Percentiles rank a stretch among this genome's conserved stretches.
These are phyloP conservation scores for Mortierella sp. DNA, from an alignment of 371 early-diverging fungal genomes.

Conservation along the genomic window DNA sequence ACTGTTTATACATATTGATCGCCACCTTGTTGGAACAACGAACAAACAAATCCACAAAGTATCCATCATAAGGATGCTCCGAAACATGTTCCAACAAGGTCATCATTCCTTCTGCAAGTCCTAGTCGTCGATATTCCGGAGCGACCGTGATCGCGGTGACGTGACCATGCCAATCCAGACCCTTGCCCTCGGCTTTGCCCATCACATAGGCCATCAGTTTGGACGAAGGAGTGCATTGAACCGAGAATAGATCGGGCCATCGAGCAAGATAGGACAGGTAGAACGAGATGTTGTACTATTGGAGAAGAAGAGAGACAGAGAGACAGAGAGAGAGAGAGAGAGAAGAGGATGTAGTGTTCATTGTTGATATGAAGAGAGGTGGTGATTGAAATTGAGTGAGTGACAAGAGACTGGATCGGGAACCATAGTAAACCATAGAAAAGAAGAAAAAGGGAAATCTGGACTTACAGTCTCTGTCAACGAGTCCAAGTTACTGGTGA, in stretches of 20 bases:
- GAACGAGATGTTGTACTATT: constrained; percentile 91
- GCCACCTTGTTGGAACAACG: constrained; percentile 96
- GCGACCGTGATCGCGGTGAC: constrained; percentile 98
- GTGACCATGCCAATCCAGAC: constrained; percentile 97
- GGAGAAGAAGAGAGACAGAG: too few relatives aligned
- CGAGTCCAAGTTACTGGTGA: constrained; percentile 84
- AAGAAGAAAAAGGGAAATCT: too few relatives aligned
- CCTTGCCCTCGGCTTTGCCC: constrained; percentile 96
- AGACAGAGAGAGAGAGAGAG: not conserved
- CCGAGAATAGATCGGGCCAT: constrained; percentile 95
- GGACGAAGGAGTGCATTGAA: constrained; percentile 80
- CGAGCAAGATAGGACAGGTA: constrained; percentile 93
- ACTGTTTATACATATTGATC: constrained; percentile 93
- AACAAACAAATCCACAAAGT: constrained; percentile 99
- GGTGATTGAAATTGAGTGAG: not conserved
- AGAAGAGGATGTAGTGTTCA: not conserved
- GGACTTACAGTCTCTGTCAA: constrained; percentile 91
- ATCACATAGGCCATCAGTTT: constrained; percentile 94
- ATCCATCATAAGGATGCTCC: constrained; percentile 90
- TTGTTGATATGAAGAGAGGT: not conserved
- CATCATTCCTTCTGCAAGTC: constrained; percentile 94
- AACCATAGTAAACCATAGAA: too few relatives aligned
- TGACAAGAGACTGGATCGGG: too few relatives aligned
- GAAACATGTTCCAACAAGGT: constrained; percentile 91
- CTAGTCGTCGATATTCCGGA: constrained; percentile 94